Base-by-base conservation (phyloP, 169 alveolate genomes). In the Cryptosporidium meleagridis region DNA sequence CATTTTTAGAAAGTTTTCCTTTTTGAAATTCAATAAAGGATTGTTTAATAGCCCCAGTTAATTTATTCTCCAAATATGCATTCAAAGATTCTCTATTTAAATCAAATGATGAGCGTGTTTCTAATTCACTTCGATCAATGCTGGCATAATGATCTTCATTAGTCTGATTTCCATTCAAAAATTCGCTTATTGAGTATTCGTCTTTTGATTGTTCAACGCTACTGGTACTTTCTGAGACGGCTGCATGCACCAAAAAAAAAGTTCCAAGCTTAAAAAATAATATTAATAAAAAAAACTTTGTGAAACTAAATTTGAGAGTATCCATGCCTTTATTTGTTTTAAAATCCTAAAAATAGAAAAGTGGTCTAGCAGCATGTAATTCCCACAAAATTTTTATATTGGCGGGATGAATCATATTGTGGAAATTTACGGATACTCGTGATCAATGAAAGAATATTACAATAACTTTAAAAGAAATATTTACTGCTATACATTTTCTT, bases 1-100 rank as follows among this genome's bases (percentile, higher is more conserved):
- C 72, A 33, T 31, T 65, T 37, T 21, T n/a, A 14, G 72, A 65
- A 37, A 31, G 51, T 3, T n/a, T 65, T 21, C 72, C 72, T 29
- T 31, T 65, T 37, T 31, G 72, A 65, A 65, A 65, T 35, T 65
- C 51, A 2, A 65, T 2, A n/a, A 65, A 65, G 16, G 72, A 65
- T 8, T 16, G 12, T 10, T 16, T 12, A 18, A 65, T 16, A 10
- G 12, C 52, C 21, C 72, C 21, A 29, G 67, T 23, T 8, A 23
- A 55, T 55, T 55, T 21, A 5, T 4, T n/a, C 35, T 21, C 35
- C 37, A 8, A 3, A n/a, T 23, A 5, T 16, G 67, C 3, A 55
- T 26, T 6, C 35, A 55, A n/a, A 55, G 18, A 21, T 55, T n/a
- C 35, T 55, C 12, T 8, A 21, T 55, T 55, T 2, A 37, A 5